Evolutionary conservation across 2,329 filamentous ascomycete species (phyloP), one percentile per base, ranked within the genome.

Genomic region (Fusarium compactum): DNA sequence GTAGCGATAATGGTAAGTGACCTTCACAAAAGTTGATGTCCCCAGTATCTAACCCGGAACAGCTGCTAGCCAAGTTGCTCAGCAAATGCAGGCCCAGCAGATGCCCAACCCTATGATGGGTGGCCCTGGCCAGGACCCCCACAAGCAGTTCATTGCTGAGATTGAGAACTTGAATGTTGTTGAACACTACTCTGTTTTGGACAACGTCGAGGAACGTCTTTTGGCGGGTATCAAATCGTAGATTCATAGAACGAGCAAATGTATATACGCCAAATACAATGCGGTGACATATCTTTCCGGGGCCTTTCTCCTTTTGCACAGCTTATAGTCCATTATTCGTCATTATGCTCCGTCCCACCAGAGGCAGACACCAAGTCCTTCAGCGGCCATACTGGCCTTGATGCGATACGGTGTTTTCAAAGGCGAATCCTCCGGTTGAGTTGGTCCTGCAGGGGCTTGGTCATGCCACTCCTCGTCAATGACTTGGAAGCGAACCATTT

Each of bases 161-260:
- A 93, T 93, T 5, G 96, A 99, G 85, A 99, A 99, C 81, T 81
- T 99, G 68, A 95, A 97, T 74, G 96, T 99, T 25, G 87, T 97
- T 76, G 95, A 97, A 79, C 95, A 98, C 81, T 92, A 94, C 79
- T 98, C 93, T 76, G 93, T 98, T 69, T 83, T 98, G 63, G 93
- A 97, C 75, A 92, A 92, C 20, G 91, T 98, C 62, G 95, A 98
- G 83, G 89, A 94, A 77, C 89, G 96, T 78, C 83, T 99, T 63
- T 83, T 98, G 76, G 85, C 85, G 77, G 82, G 82, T 81, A 80
- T 81, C 76, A 79, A 78, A 69, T 77, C 73, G 71, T 81, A 80
- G 72, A 78, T 78, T 78, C 72, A 77, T 74, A 78, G 65, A 69
- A 61, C 55, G 67, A 71, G 69, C 53, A 73, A 67, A 73, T 62